phyloP scores from a whole-genome alignment of 2,329 filamentous ascomycete genomes.

The Aspergillus ochraceus region DNA sequence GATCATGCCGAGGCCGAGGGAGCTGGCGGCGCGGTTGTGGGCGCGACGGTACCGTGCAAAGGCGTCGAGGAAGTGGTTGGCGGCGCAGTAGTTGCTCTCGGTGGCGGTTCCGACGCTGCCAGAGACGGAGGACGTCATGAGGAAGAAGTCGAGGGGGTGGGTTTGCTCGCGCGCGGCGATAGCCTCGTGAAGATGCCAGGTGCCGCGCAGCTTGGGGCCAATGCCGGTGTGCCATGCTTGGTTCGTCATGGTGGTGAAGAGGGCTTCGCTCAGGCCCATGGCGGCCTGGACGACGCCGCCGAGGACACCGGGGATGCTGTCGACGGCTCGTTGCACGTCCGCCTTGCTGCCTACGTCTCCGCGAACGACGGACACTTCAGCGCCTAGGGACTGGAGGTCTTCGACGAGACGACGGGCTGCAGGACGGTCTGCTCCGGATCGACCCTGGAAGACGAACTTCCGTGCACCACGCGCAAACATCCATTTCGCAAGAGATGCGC shows the following conservation, averaged over 20 bases:
- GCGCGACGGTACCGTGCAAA: constrained; percentile 5
- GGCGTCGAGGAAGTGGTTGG: background rate
- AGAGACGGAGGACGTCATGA: background rate
- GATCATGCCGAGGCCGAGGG: background rate
- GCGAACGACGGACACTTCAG: background rate
- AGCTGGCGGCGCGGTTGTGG: background rate
- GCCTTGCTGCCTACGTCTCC: background rate
- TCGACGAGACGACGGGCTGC: background rate
- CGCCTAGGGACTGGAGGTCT: background rate
- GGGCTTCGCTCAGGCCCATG: background rate
- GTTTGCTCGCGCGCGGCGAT: background rate
- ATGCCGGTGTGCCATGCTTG: background rate
- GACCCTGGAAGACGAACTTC: background rate
- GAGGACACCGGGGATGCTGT: background rate
- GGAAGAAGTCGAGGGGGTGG: background rate
- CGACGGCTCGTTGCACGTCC: background rate
- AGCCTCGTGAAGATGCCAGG: background rate
- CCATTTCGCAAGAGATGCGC: background rate
- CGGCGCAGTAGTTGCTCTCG: background rate
- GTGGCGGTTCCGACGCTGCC: background rate
- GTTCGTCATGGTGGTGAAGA: background rate
- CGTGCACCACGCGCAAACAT: background rate
- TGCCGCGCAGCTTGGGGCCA: background rate
- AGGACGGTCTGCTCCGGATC: background rate
- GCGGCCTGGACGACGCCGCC: background rate